Evolutionary conservation across 1,284 basidiomycete genomes (phyloP).

Genomic region (Athelia sp.): DNA sequence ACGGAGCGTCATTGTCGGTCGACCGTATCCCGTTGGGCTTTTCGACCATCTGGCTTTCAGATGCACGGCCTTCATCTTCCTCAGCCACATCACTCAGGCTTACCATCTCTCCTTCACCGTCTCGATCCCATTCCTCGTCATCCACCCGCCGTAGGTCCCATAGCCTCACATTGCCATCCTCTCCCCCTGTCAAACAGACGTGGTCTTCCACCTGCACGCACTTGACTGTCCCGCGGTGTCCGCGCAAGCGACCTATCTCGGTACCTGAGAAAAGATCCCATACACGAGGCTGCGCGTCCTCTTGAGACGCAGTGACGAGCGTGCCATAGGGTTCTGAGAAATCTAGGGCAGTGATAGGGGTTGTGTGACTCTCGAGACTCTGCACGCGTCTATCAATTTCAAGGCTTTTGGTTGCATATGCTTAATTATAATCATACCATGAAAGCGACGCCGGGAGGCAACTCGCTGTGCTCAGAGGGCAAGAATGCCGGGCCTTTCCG

Average conservation of each 20-base stretch:
- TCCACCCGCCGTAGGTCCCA: constrained; percentile 87
- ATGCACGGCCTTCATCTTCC: constrained; percentile 42
- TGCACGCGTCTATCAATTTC: constrained; percentile 24
- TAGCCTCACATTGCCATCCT: constrained; percentile 78
- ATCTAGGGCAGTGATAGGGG: constrained; percentile 86
- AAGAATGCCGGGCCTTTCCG: constrained; percentile 91
- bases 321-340: constrained; percentile 97
- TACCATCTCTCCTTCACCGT: constrained; percentile 39
- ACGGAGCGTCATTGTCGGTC: constrained; percentile 16
- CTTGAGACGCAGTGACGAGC: constrained; percentile 83
- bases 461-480: constrained; percentile 94
- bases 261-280: constrained; percentile 85
- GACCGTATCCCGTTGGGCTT: constrained; percentile 32
- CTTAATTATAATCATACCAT: constrained; percentile 58
- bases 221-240: constrained; percentile 80
- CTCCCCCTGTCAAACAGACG: constrained; percentile 87
- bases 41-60: constrained; percentile 26
- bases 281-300: constrained; percentile 74
- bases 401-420: constrained; percentile 4
- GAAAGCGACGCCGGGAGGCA: constrained; percentile 93
- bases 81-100: constrained; percentile 59
- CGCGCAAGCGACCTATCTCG: constrained; percentile 76
- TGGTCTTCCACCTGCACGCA: constrained; percentile 92
- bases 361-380: constrained; percentile 79
- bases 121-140: constrained; percentile 63